Evolutionary conservation across 805 yeast genomes (phyloP).

Genomic region (Sporopachydermia quercuum): DNA sequence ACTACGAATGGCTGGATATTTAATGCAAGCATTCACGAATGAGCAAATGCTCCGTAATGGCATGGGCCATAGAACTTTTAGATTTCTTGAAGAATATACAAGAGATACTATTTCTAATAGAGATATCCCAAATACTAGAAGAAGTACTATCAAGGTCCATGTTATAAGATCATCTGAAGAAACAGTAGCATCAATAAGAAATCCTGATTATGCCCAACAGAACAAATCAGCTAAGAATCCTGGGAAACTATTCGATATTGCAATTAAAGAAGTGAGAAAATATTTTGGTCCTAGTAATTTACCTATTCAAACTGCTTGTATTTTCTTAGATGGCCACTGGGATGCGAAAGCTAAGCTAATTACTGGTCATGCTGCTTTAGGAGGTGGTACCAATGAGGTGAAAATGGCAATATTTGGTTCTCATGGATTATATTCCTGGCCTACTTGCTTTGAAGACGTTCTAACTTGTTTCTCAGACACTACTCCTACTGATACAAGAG

Average conservation of each 20-base stretch:
- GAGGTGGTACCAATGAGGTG: constrained; percentile 64
- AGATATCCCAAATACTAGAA: constrained; percentile 21
- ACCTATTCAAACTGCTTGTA: constrained; percentile 69
- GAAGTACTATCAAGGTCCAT: constrained; percentile 66
- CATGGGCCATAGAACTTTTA: constrained; percentile 64
- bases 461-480: constrained; percentile 51
- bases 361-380: constrained; percentile 83
- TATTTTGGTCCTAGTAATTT: constrained; percentile 37
- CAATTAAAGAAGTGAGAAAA: constrained; percentile 51
- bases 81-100: constrained; percentile 52
- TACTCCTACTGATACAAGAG: constrained; percentile 42
- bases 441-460: constrained; percentile 61
- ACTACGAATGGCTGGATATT: constrained; percentile 65
- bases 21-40: constrained; percentile 84
- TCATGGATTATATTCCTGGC: constrained; percentile 88
- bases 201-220: constrained; percentile 79
- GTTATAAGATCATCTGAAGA: constrained; percentile 44
- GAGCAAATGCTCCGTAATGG: constrained; percentile 78
- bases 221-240: constrained; percentile 53
- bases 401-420: constrained; percentile 87
- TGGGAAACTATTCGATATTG: constrained; percentile 69
- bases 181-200: constrained; percentile 57
- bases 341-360: constrained; percentile 44
- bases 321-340: constrained; percentile 78
- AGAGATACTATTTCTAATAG: constrained; percentile 36